phyloP scores from a whole-genome alignment of 805 yeast species.

The Zygoascus flipseniorum region DNA sequence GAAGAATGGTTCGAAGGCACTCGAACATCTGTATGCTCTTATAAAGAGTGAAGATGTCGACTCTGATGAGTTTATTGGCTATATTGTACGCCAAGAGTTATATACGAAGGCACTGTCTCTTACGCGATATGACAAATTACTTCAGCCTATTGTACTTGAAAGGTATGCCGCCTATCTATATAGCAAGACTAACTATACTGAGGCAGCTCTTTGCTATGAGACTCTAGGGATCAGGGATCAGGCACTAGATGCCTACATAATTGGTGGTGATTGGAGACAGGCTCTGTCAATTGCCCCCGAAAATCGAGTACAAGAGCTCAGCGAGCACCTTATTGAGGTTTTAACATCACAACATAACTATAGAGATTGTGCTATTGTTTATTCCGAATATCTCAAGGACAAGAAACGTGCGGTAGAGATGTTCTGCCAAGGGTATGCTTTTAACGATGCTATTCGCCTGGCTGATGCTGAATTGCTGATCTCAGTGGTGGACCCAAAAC shows the following conservation, averaged over 20 bases:
- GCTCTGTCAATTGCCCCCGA: constrained; percentile 53
- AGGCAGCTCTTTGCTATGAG: constrained; percentile 76
- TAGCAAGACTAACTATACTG: constrained; percentile 49
- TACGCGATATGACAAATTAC: constrained; percentile 47
- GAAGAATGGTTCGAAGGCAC: constrained; percentile 58
- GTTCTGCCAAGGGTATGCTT: constrained; percentile 68
- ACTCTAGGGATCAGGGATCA: constrained; percentile 44
- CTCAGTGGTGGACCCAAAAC: constrained; percentile 56
- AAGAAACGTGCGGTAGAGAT: constrained; percentile 53
- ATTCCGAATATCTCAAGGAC: constrained; percentile 51
- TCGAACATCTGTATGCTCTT: constrained; percentile 47
- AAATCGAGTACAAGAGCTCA: constrained; percentile 34
- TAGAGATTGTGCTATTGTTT: constrained; percentile 72
- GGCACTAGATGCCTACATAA: constrained; percentile 63
- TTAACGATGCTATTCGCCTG: constrained; percentile 66
- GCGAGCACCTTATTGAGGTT: constrained; percentile 51
- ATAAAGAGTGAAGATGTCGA: constrained; percentile 16
- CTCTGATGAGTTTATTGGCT: constrained; percentile 52
- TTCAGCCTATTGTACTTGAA: constrained; percentile 46
- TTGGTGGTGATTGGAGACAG: constrained; percentile 76
- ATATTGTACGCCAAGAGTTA: constrained; percentile 59
- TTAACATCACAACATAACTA: constrained; percentile 61
- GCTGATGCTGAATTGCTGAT: constrained; percentile 41
- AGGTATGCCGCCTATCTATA: constrained; percentile 57
- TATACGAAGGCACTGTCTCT: constrained; percentile 60